Base-by-base conservation (phyloP, 108 stramenopile genomes). In the Asterionellopsis glacialis region DNA sequence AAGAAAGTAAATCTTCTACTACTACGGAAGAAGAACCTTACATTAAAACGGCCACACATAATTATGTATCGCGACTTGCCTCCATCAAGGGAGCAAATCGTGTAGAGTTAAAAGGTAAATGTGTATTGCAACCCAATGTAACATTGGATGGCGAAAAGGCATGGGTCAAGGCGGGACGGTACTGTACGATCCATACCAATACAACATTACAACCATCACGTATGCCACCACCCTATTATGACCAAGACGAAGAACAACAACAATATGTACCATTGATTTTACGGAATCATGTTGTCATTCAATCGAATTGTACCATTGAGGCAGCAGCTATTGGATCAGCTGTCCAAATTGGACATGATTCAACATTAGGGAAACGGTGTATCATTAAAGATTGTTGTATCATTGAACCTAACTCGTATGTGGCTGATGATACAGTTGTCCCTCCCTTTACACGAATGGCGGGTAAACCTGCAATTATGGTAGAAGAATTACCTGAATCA, bases 361-460 rank as follows among this genome's bases (percentile, higher is more conserved):
- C 9, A 1, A 25, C 14, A 3, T 24, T 53, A 24, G 41, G 56
- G n/a, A 11, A 61, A 45, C 64, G 82, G 11, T 68, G 72, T 24
- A 79, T 83, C 57, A 48, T 83, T 57, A 83, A 83, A 58, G 82
- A 83, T 64, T 59, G 60, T 41, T 73, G 71, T 55, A 44, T 63
- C 39, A 64, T 83, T 48, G 82, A 73, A 69, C 33, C 39, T 11
- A 44, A 57, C 40, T 55, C 65, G 6, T 40, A 44, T 3, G 16
- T 83, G 22, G 72, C 64, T 12, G 51, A 19, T 41, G 82, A 79
- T 63, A 76, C 75, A 9, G 77, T 83, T 0, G 58, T 83, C 51
- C 82, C 82, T 7, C 82, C 82, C 47, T 83, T 83, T 70, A 69
- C 82, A 16, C 58, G 72, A 16, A 57, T 80, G 40, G 48, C n/a